Evolutionary conservation across 2,329 filamentous ascomycete species (phyloP).

Genomic region (Fusarium verrucosum): DNA sequence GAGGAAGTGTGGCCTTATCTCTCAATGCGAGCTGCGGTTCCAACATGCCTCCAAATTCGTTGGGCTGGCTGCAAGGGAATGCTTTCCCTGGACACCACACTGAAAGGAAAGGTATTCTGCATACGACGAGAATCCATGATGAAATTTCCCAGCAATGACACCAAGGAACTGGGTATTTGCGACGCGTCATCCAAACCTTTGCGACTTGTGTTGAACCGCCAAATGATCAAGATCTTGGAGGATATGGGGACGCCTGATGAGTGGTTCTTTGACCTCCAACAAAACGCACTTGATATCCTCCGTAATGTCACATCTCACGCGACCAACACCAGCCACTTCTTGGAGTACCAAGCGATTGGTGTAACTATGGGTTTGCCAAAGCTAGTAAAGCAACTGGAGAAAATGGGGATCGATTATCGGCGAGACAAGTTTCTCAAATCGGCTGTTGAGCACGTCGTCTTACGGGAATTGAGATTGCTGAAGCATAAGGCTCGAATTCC

Average conservation of each 20-base stretch:
- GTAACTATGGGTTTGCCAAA: constrained; percentile 67
- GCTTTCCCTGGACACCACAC: constrained; percentile 72
- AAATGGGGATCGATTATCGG: constrained; percentile 70
- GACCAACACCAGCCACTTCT: constrained; percentile 71
- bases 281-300: constrained; percentile 67
- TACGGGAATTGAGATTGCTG: constrained; percentile 76
- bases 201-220: constrained; percentile 77
- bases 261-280: constrained; percentile 73
- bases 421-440: constrained; percentile 75
- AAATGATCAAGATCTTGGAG: constrained; percentile 86
- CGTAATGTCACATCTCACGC: constrained; percentile 66
- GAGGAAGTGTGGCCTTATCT: constrained; percentile 67
- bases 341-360: constrained; percentile 70
- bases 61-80: constrained; percentile 81
- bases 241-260: constrained; percentile 70
- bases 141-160: constrained; percentile 72
- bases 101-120: constrained; percentile 66
- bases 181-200: constrained; percentile 73
- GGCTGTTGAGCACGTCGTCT: constrained; percentile 73
- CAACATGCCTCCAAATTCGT: constrained; percentile 79
- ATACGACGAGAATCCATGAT: constrained; percentile 78
- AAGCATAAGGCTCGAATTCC: constrained; percentile 83
- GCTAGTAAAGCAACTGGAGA: constrained; percentile 68
- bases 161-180: constrained; percentile 73
- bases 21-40: constrained; percentile 56